Conservation (phyloP, 139 green algal species). For the Chlorella sp. region DNA sequence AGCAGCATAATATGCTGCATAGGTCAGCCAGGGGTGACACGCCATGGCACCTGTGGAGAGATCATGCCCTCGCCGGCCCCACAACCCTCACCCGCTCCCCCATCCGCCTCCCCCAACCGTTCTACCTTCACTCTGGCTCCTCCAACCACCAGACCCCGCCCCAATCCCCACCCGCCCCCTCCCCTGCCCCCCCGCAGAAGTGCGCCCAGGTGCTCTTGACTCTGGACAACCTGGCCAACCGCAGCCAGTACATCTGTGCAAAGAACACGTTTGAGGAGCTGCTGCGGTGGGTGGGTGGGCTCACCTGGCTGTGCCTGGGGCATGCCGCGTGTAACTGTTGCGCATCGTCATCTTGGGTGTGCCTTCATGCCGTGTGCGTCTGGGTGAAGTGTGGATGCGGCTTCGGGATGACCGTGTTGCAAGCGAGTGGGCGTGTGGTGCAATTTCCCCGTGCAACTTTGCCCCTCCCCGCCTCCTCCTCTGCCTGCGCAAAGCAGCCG, state of each 20-base stretch:
- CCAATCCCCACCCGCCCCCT: not conserved
- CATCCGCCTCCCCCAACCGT: not conserved
- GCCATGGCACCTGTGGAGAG: too few species aligned
- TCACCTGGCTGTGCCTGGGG: not conserved
- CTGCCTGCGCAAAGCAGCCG: not conserved
- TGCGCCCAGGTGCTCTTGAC: constrained; percentile 94
- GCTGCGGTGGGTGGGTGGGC: constrained; percentile 65
- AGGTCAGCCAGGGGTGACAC: too few species aligned
- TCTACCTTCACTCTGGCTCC: not conserved
- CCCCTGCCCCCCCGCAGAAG: constrained; percentile 54
- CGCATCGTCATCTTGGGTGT: not conserved
- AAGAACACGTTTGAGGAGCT: constrained; percentile 91
- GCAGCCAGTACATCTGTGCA: constrained; percentile 89
- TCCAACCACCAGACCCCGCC: not conserved
- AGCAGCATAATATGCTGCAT: too few species aligned
- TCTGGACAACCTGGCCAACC: constrained; percentile 88
- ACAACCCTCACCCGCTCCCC: not conserved
- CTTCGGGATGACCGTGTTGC: not conserved
- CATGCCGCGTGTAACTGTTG: not conserved
- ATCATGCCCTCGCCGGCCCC: too few species aligned
- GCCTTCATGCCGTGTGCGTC: too few species aligned
- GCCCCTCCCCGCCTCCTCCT: not conserved
- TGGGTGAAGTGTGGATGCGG: too few species aligned
- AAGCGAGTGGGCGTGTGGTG: too few species aligned
- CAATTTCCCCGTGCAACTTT: not conserved